Evolutionary conservation across 352 stramenopile species (phyloP).

Genomic region (Pythium myriotylum): DNA sequence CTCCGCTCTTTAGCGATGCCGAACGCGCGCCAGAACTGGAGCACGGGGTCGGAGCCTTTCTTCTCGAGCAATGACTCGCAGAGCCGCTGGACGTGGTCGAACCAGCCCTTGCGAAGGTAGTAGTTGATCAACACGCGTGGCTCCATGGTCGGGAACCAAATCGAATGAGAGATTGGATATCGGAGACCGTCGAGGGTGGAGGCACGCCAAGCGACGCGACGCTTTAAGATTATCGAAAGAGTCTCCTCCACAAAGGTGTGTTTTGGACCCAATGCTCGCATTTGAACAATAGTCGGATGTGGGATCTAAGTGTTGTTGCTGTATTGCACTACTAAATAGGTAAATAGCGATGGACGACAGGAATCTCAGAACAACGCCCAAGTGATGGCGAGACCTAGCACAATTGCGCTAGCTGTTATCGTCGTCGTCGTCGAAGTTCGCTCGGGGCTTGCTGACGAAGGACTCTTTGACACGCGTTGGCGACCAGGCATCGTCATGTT

Average conservation of each 20-base stretch:
- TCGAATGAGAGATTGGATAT: neutral
- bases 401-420: neutral
- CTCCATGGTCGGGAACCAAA: conserved; percentile 37
- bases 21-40: conserved; percentile 89
- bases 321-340: conserved; percentile 5
- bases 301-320: neutral
- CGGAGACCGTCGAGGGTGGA: neutral
- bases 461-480: too few species aligned
- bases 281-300: too few species aligned
- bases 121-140: conserved; percentile 83
- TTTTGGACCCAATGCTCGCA: neutral
- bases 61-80: conserved; percentile 83
- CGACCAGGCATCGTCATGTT: too few species aligned
- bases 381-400: neutral
- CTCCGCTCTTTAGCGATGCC: conserved; percentile 76
- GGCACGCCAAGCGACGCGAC: conserved; percentile 24
- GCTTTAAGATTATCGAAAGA: conserved; percentile 19
- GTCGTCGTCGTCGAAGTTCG: too few species aligned
- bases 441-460: too few species aligned
- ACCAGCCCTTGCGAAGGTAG: conserved; percentile 89
- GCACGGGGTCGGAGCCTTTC: conserved; percentile 73
- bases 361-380: conserved; percentile 8
- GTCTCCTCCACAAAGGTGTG: neutral
- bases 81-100: conserved; percentile 80
- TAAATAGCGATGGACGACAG: neutral